Base-by-base conservation (phyloP, 2,329 filamentous ascomycete genomes). In the Monilinia polystroma region DNA sequence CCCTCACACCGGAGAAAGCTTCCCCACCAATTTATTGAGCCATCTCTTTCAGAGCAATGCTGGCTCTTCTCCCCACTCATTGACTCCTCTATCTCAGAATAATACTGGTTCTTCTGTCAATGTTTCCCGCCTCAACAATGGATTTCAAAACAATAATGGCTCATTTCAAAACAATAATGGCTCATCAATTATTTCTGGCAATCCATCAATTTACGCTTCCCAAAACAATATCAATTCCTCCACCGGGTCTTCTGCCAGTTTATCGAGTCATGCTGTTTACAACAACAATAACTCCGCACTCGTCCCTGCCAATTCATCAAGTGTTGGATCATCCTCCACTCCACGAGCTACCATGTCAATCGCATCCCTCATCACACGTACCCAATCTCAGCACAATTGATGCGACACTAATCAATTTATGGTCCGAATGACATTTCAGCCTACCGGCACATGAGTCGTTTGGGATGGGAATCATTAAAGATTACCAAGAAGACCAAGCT, bases 261-360 rank as follows among this genome's bases (percentile, higher is more conserved):
- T 20, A 18, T 38, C 58, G 20, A 60, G n/a, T 23, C 29, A 51
- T 26, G 4, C 49, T 60, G 11, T 10, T 35, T 45, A 49, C 8
- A 38, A 23, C 20, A 60, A 60, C 12, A 23, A 35, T 12, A 51
- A 29, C 29, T 51, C 45, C 23, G 23, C 57, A 55, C 53, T 55
- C 38, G 32, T 38, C 16, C 10, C 32, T 38, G 20, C 32, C 29
- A 38, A 60, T 49, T 3, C 45, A 2, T 60, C 58, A 51, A 62
- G 60, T 8, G 20, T 29, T 35, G 45, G 47, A 23, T 53, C 63
- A 38, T 57, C 63, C 12, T 29, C 63, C 20, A 53, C 16, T 63
- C 38, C 66, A 35, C 52, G 66, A 47, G 59, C 53, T 26, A 26
- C 63, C 26, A 67, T 67, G 53, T 55, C 66, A 29, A 67, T 67